Evolutionary conservation across 108 stramenopile genomes (phyloP).

Genomic region (Discostella stelligeroides): DNA sequence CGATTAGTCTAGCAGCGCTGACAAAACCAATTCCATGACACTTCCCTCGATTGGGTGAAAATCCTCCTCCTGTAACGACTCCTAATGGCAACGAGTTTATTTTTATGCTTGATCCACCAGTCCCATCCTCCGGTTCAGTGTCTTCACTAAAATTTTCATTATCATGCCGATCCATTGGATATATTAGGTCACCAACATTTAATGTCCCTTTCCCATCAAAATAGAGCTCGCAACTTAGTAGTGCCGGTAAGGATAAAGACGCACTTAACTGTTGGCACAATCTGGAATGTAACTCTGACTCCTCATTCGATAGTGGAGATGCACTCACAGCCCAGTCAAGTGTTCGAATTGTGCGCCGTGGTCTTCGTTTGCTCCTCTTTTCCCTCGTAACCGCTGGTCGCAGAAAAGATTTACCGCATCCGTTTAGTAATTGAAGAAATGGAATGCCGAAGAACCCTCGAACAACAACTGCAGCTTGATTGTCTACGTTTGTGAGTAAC

Average conservation of each 20-base stretch:
- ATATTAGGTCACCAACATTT: slow-evolving; percentile 45
- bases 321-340: slow-evolving; percentile 29
- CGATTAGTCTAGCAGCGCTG: slow-evolving; percentile 61
- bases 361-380: slow-evolving; percentile 30
- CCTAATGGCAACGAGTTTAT: slow-evolving; percentile 40
- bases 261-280: slow-evolving; percentile 44
- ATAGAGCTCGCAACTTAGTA: slow-evolving; percentile 63
- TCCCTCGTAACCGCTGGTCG: not conserved
- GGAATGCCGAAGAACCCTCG: slow-evolving; percentile 73
- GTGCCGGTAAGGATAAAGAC: slow-evolving; percentile 75
- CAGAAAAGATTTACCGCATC: slow-evolving; percentile 36
- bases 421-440: slow-evolving; percentile 56
- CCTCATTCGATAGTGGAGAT: slow-evolving; percentile 47
- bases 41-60: slow-evolving; percentile 64
- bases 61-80: slow-evolving; percentile 55
- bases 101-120: not conserved
- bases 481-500: slow-evolving; percentile 19
- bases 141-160: slow-evolving; percentile 3
- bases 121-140: not conserved
- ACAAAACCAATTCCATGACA: slow-evolving; percentile 74
- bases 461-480: slow-evolving; percentile 54
- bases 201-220: slow-evolving; percentile 62
- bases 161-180: not conserved
- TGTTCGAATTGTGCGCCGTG: slow-evolving; percentile 42
- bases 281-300: slow-evolving; percentile 30